Evolutionary conservation across 768 basidiomycete genomes (phyloP).

Genomic region (Stropharia rugosoannulata): DNA sequence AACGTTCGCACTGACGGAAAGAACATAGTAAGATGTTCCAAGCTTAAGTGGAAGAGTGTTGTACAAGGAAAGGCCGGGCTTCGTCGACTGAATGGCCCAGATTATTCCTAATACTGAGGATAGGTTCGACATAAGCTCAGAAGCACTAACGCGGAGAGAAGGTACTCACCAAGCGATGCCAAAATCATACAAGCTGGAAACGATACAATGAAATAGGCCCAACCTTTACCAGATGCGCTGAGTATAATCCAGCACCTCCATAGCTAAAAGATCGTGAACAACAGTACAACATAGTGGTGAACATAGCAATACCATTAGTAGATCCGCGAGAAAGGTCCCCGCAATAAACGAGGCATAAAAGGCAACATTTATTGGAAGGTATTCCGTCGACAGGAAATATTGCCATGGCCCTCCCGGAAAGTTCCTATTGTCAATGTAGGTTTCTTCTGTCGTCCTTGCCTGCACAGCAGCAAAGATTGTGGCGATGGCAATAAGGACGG

Average conservation of each 20-base stretch:
- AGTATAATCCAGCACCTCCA: slow-evolving; percentile 49
- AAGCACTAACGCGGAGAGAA: background rate
- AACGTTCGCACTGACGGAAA: slow-evolving; percentile 38
- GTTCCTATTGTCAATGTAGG: slow-evolving; percentile 37
- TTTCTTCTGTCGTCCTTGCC: slow-evolving; percentile 34
- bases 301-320: slow-evolving; percentile 31
- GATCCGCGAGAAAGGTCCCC: slow-evolving; percentile 38
- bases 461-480: slow-evolving; percentile 35
- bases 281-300: background rate
- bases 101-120: slow-evolving; percentile 33
- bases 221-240: slow-evolving; percentile 26
- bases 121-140: background rate
- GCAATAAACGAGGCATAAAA: slow-evolving; percentile 39
- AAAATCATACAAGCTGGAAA: slow-evolving; percentile 35
- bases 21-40: slow-evolving; percentile 33
- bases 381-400: slow-evolving; percentile 38
- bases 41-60: slow-evolving; percentile 28
- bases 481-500: slow-evolving; percentile 31
- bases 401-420: slow-evolving; percentile 39
- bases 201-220: slow-evolving; percentile 27
- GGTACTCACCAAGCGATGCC: slow-evolving; percentile 35
- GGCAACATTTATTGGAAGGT: slow-evolving; percentile 36
- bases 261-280: slow-evolving; percentile 22
- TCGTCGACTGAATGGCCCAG: slow-evolving; percentile 38
- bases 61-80: slow-evolving; percentile 36